Conservation (phyloP, 805 yeast genomes). For the Wickerhamiella occidentalis region DNA sequence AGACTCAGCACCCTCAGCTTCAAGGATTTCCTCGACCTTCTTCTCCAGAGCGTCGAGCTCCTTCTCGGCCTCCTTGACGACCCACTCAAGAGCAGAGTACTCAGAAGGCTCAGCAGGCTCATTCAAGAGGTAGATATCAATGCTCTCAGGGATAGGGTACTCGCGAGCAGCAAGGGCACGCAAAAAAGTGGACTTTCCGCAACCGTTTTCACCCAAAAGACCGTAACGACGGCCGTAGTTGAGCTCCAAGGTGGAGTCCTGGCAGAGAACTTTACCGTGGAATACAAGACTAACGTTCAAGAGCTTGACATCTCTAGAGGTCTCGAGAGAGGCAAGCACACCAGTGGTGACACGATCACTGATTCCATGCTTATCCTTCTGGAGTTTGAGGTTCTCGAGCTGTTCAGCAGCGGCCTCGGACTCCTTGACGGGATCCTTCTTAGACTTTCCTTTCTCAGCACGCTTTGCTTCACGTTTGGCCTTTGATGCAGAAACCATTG, state of each 20-base stretch:
- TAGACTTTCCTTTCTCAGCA: conserved; percentile 64
- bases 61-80: conserved; percentile 89
- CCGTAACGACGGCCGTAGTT: conserved; percentile 98
- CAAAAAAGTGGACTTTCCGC: conserved; percentile 94
- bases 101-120: conserved; percentile 97
- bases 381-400: conserved; percentile 77
- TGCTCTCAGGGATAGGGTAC: conserved; percentile 83
- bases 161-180: conserved; percentile 93
- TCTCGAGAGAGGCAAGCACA: conserved; percentile 75
- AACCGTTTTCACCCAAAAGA: conserved; percentile 94
- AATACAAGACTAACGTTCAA: conserved; percentile 82
- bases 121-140: conserved; percentile 84
- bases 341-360: conserved; percentile 98
- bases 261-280: conserved; percentile 94
- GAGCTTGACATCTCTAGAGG: conserved; percentile 89
- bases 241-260: conserved; percentile 83
- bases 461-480: conserved; percentile 98
- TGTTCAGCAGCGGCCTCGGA: conserved; percentile 42
- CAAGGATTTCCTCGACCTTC: conserved; percentile 76
- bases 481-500: conserved; percentile 66
- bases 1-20: conserved; percentile 90
- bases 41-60: conserved; percentile 87
- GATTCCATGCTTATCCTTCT: conserved; percentile 84
- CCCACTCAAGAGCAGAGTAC: conserved; percentile 86
- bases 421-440: conserved; percentile 44